Conservation (phyloP, 208 protist genomes). For the Herpetomonas muscarum region DNA sequence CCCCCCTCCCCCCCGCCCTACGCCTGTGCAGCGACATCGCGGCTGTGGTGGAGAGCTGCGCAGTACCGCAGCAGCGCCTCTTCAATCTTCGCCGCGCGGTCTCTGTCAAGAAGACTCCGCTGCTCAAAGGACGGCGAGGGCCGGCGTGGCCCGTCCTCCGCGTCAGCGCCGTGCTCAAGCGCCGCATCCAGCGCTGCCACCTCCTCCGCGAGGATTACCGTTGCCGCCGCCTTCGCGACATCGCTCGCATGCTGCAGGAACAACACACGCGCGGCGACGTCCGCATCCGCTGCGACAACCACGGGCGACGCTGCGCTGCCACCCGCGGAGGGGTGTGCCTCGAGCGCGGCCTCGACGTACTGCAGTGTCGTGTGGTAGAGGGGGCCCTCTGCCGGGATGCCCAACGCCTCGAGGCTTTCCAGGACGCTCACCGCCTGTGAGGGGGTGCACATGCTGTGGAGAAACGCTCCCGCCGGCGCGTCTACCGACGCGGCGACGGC, state of each 20-base stretch:
- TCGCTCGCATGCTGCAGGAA: conserved; percentile 12
- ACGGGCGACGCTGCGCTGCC: no score
- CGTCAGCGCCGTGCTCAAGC: conserved; percentile 6
- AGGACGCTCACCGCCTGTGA: conserved; percentile 30
- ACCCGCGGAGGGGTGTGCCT: conserved; percentile 19
- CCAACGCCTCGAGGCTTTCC: conserved; percentile 33
- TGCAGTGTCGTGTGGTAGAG: conserved; percentile 18
- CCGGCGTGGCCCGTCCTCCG: neutral
- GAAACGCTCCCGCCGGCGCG: neutral
- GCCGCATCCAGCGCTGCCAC: conserved; percentile 27
- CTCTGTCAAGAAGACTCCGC: conserved; percentile 16
- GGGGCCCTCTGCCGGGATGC: conserved; percentile 5
- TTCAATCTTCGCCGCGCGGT: conserved; percentile 16
- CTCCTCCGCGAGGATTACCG: conserved; percentile 25
- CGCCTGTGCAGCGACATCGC: neutral
- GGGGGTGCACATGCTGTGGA: conserved; percentile 44
- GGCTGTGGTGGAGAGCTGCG: conserved; percentile 23
- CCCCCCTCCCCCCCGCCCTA: no score
- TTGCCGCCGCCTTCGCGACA: conserved; percentile 14
- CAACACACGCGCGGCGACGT: conserved; percentile 19
- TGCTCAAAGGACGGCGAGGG: conserved; percentile 35
- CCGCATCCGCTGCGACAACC: conserved; percentile 25
- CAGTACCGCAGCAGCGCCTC: conserved; percentile 45
- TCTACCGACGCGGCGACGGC: neutral
- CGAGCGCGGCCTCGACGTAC: conserved; percentile 12